phyloP scores from a whole-genome alignment of 2,329 filamentous ascomycete genomes.

The Colletotrichum orchidophilum region DNA sequence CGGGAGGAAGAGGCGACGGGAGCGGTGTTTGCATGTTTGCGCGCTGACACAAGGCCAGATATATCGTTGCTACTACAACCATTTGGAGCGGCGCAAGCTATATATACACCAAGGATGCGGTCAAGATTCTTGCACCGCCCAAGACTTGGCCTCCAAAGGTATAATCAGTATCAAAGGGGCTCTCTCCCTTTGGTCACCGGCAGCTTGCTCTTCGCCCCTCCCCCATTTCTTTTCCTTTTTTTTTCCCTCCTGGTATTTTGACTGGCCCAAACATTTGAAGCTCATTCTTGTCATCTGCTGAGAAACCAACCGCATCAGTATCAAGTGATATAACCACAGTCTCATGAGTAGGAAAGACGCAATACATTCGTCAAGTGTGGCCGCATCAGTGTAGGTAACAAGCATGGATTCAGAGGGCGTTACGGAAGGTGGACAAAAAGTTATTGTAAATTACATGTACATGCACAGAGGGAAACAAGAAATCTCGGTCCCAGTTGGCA shows the following conservation, averaged over 20 bases:
- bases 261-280: no score
- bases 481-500: background rate
- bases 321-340: background rate
- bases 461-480: background rate
- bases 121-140: conserved; percentile 75
- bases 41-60: conserved; percentile 59
- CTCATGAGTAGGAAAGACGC: background rate
- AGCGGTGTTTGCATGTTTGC: conserved; percentile 36
- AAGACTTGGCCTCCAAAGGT: conserved; percentile 3
- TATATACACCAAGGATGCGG: conserved; percentile 87
- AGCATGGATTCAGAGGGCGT: background rate
- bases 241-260: no score
- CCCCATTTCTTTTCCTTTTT: no score
- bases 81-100: conserved; percentile 96
- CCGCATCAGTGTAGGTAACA: background rate
- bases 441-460: conserved; percentile 1
- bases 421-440: background rate
- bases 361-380: background rate
- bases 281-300: background rate
- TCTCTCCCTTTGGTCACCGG: no score
- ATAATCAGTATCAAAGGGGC: background rate
- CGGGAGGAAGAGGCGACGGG: background rate
- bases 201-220: no score
- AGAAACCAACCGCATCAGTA: background rate
- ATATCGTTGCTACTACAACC: conserved; percentile 87